Evolutionary conservation across 768 basidiomycete genomes (phyloP), one percentile per base, ranked within the genome.

Genomic region (Amanita phalloides): DNA sequence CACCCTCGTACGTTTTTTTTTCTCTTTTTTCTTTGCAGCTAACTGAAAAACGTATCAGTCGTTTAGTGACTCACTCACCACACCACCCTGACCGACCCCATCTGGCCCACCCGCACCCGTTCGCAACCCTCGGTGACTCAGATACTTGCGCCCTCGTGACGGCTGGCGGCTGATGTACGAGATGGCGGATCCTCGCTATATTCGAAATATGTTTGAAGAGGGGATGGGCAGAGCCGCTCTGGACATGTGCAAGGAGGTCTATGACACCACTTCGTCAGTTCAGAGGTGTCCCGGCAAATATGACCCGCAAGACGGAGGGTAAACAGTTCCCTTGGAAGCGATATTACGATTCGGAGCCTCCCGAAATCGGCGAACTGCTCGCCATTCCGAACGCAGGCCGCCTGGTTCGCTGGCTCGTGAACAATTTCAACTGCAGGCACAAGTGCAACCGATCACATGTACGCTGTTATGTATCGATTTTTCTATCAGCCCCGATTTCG

Each of bases 301-400:
- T 96, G 33, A 71, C 94, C 45, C 71, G 88, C 25, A 92, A 94
- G 61, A 93, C 94, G 0, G 95, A 98, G 66, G 86, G 90, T 13
- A 98, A 98, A 65, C 95, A 98, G 76, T 98, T 98, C 74, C 92
- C 93, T 0, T 96, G 93, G 92, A 88, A 96, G 62, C 85, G 94
- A 25, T 98, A 97, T 71, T 97, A 95, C 57, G 95, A 97, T 62
- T 71, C 98, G 55, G 81, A 69, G 48, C 89, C 89, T 0, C 90
- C 90, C 2, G 95, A 98, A 66, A 84, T 99, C 45, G 95, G 93
- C 11, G 96, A 99, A 67, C 75, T 98, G 0, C 83, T 99, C 48
- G 93, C 92, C 21, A 80, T 97, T 48, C 90, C 89, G 23, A 94
- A 95, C 55, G 93, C 94, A 23, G 96, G 95, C 20, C 81, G 84